phyloP scores from a whole-genome alignment of 257 asterid species.

The Gentiana dahurica region DNA sequence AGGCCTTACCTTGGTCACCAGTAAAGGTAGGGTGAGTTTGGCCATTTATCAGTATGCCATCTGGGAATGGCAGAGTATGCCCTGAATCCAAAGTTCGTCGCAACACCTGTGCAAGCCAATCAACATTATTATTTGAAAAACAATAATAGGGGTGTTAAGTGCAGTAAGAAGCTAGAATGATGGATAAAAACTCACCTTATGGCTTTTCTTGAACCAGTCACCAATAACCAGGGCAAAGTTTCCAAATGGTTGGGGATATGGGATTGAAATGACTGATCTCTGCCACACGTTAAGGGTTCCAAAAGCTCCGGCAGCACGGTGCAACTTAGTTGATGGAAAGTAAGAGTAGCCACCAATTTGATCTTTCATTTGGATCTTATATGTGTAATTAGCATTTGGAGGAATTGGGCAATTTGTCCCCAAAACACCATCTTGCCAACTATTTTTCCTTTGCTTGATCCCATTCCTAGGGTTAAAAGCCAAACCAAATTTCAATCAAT shows the following conservation, averaged over 20 bases:
- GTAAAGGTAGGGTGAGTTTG: slow-evolving; percentile 46
- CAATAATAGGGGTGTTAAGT: background rate
- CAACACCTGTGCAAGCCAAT: slow-evolving; percentile 43
- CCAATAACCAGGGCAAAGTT: slow-evolving; percentile 77
- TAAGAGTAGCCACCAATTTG: slow-evolving; percentile 91
- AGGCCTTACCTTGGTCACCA: slow-evolving; percentile 65
- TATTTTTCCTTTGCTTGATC: slow-evolving; percentile 90
- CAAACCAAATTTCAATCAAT: background rate
- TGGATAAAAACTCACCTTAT: slow-evolving; percentile 34
- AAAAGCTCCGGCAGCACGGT: slow-evolving; percentile 81
- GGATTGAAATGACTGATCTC: slow-evolving; percentile 88
- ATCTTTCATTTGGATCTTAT: slow-evolving; percentile 85
- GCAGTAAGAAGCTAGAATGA: background rate
- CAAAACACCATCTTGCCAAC: slow-evolving; percentile 96
- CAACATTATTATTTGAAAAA: background rate
- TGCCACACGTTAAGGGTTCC: slow-evolving; percentile 74
- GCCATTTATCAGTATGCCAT: slow-evolving; percentile 75
- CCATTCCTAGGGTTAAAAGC: slow-evolving; percentile 59
- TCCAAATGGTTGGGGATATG: slow-evolving; percentile 69
- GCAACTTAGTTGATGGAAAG: slow-evolving; percentile 87
- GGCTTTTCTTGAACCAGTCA: slow-evolving; percentile 72
- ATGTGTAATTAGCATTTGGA: slow-evolving; percentile 65
- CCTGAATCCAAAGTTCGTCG: slow-evolving; percentile 74
- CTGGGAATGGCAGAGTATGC: slow-evolving; percentile 59
- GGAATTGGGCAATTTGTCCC: slow-evolving; percentile 93